Base-by-base conservation (phyloP, 441 rosid species). In the Aquilaria agallochum region DNA sequence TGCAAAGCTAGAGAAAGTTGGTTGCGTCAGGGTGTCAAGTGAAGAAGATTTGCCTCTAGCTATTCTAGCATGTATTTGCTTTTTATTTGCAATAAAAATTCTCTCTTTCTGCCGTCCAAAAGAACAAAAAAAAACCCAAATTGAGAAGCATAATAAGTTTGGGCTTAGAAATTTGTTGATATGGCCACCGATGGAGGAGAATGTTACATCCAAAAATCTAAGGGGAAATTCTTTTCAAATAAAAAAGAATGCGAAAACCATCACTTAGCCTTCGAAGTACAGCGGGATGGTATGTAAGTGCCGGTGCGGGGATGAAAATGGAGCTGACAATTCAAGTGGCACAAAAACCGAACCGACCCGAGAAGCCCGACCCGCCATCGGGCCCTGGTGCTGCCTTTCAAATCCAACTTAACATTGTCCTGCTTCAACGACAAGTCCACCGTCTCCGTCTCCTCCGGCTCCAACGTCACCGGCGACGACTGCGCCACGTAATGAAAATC, bases 301-400 rank as follows among this genome's bases (percentile, higher is more conserved):
- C 83, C 82, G 70, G 83, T 79, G 5, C 59, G 64, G 0, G 80
- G 73, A 72, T 62, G 90, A 64, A 95, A 92, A 30, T 14, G 73
- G 63, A 95, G 94, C 47, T 45, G 51, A 52, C 99, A 92, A 27
- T 69, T 58, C 76, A 95, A 76, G 57, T 55, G 76, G 67, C 84
- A 82, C 56, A 53, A 67, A 61, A 78, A 88, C 65, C 64, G 70
- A 46, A 85, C 69, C 0, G 97, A 88, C 0, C 97, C 98, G 36
- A 95, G 67, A 32, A 53, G 72, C 34, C 93, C 91, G 0, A 92
- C 80, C 52, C 83, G 72, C 96, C 99, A 92, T 48, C 83, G 72
- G n/a, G 88, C 73, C 67, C 64, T 77, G 3, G 83, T 70, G 6
- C 74, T 75, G 13, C 98, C 99, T 73, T 77, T 78, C 55, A 95